Percentiles rank a stretch among this genome's conserved stretches.
These are phyloP conservation scores for Rhodotorula sp. DNA, from an alignment of 1,284 basidiomycete species.

Conservation along the genomic window DNA sequence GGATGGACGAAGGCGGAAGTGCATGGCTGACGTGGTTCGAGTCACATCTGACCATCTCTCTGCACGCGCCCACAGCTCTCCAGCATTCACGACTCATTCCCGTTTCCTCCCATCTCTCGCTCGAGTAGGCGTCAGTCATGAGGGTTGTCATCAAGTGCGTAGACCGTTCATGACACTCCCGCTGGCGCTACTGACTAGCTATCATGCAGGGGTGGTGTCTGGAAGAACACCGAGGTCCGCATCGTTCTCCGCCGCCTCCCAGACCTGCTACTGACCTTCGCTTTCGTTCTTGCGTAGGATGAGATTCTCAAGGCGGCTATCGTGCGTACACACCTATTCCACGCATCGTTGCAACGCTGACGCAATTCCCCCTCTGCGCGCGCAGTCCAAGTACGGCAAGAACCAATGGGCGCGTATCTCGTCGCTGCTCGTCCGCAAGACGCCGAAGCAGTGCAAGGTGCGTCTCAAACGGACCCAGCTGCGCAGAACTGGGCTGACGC, in stretches of 20 bases:
- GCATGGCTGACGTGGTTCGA: no score
- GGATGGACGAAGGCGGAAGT: no score
- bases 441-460: constrained; percentile 99
- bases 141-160: constrained; percentile 42
- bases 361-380: background rate
- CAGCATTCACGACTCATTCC: background rate
- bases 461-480: constrained; percentile 48
- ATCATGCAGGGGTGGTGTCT: constrained; percentile 30
- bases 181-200: background rate
- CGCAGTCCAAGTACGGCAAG: constrained; percentile 45
- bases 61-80: no score
- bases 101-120: background rate
- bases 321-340: constrained; percentile 10
- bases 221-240: constrained; percentile 65
- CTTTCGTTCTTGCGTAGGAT: constrained; percentile 19
- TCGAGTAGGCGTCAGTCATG: constrained; percentile 20
- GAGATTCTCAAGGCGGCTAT: constrained; percentile 82
- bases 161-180: background rate
- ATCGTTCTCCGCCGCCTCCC: no score
- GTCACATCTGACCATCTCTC: no score
- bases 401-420: constrained; percentile 99
- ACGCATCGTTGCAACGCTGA: background rate
- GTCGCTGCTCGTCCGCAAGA: constrained; percentile 94
- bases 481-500: no score
- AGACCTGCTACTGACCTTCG: background rate